Evolutionary conservation across 2,329 filamentous ascomycete genomes (phyloP).

Genomic region (Fusarium virguliforme): DNA sequence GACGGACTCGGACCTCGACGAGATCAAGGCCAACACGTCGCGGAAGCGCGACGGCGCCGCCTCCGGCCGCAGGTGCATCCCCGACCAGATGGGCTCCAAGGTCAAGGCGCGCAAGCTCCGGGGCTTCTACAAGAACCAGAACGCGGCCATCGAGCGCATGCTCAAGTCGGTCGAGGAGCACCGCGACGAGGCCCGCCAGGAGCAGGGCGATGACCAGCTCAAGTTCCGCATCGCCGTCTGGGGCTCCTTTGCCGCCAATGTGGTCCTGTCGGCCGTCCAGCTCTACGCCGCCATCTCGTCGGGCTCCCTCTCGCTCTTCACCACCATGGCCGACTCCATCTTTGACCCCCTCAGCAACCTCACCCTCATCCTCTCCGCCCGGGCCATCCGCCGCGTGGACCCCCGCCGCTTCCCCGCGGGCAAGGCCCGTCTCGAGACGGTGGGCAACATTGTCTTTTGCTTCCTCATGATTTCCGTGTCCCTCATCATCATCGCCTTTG

Average conservation of each 20-base stretch:
- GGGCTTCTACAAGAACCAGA: slow-evolving; percentile 91
- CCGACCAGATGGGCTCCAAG: slow-evolving; percentile 47
- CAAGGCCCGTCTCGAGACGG: slow-evolving; percentile 94
- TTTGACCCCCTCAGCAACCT: slow-evolving; percentile 95
- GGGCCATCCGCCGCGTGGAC: slow-evolving; percentile 90
- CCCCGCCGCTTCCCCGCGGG: slow-evolving; percentile 89
- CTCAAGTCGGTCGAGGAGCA: slow-evolving; percentile 96
- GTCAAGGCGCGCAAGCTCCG: slow-evolving; percentile 72
- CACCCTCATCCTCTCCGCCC: slow-evolving; percentile 87
- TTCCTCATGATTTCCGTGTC: slow-evolving; percentile 96
- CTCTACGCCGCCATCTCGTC: slow-evolving; percentile 91
- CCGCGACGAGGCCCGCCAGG: slow-evolving; percentile 83
- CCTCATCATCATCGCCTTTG: slow-evolving; percentile 92
- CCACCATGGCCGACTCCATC: slow-evolving; percentile 95
- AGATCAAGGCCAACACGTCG: slow-evolving; percentile 85
- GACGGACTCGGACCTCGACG: slow-evolving; percentile 80
- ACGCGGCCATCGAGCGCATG: slow-evolving; percentile 92
- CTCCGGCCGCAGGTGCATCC: slow-evolving; percentile 35
- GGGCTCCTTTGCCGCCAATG: slow-evolving; percentile 83
- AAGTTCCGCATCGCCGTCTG: slow-evolving; percentile 78
- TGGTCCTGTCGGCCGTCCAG: slow-evolving; percentile 84
- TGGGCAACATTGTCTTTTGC: slow-evolving; percentile 96
- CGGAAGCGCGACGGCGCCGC: slow-evolving; percentile 75
- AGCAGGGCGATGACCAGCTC: slow-evolving; percentile 85
- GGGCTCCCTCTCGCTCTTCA: slow-evolving; percentile 94